phyloP scores from a whole-genome alignment of 768 basidiomycete genomes.

The Lactarius evosmus region DNA sequence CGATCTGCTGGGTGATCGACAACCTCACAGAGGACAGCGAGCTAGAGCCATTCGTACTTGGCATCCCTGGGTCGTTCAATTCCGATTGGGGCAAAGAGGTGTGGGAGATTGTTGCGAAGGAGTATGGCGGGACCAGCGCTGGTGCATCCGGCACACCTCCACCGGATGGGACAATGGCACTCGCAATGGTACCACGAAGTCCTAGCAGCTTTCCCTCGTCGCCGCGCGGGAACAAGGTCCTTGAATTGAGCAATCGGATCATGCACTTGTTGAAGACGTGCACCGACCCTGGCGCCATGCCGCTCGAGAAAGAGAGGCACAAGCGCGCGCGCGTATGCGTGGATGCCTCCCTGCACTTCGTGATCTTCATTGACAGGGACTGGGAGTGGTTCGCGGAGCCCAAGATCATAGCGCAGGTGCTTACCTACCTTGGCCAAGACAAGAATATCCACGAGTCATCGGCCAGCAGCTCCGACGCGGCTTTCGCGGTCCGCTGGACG shows the following conservation, averaged over 20 bases:
- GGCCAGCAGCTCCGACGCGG: background rate
- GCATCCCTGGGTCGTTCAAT: slow-evolving; percentile 8
- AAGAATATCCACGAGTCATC: slow-evolving; percentile 2
- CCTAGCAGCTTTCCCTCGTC: no score
- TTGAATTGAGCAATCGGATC: slow-evolving; percentile 7
- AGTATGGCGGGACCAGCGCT: no score
- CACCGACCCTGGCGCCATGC: slow-evolving; percentile 11
- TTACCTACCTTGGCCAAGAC: slow-evolving; percentile 7
- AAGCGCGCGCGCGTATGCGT: no score
- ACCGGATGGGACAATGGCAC: no score
- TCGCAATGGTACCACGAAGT: no score
- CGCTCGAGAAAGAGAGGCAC: background rate
- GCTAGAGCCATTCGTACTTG: slow-evolving; percentile 7
- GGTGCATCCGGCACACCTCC: no score
- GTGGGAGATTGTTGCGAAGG: background rate
- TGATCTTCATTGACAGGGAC: slow-evolving; percentile 1
- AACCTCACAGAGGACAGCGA: slow-evolving; percentile 9
- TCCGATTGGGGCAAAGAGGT: slow-evolving; percentile 1
- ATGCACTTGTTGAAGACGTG: slow-evolving; percentile 14
- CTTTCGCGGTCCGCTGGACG: slow-evolving; percentile 13
- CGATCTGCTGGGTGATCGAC: slow-evolving; percentile 1
- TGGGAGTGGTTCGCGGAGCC: slow-evolving; percentile 11
- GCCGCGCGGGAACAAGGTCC: no score
- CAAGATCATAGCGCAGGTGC: slow-evolving; percentile 7
- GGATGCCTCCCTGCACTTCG: slow-evolving; percentile 11